These are phyloP conservation scores for Sordariomycetes sp. DNA, from an alignment of 2,329 filamentous ascomycete species.

Conservation along the genomic window DNA sequence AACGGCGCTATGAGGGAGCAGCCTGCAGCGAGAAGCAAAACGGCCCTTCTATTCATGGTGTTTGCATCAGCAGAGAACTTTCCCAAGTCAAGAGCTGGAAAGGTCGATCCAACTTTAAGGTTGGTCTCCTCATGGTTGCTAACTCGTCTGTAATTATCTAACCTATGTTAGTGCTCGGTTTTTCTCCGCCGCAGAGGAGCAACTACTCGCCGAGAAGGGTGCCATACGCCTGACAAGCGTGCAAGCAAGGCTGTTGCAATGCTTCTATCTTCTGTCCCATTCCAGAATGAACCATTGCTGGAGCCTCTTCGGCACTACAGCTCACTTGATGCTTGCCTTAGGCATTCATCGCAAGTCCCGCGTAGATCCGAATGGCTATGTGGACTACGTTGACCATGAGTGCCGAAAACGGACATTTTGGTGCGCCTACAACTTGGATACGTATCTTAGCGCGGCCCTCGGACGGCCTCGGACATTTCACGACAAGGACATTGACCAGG, in stretches of 20 bases:
- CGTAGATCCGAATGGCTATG: slow-evolving; percentile 2
- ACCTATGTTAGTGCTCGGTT: slow-evolving; percentile 18
- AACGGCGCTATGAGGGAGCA: not conserved
- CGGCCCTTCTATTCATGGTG: slow-evolving; percentile 13
- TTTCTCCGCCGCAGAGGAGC: slow-evolving; percentile 24
- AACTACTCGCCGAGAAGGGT: slow-evolving; percentile 25
- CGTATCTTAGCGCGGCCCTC: slow-evolving; percentile 51
- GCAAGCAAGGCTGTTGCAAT: slow-evolving; percentile 29
- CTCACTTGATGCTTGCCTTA: slow-evolving; percentile 25
- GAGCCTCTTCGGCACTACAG: slow-evolving; percentile 31
- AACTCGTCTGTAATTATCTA: too few species aligned
- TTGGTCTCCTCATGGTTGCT: too few species aligned
- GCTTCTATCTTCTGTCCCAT: slow-evolving; percentile 29
- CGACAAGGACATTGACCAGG: slow-evolving; percentile 55
- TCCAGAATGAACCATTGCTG: slow-evolving; percentile 36
- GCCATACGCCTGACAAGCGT: slow-evolving; percentile 25
- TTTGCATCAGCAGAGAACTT: not conserved
- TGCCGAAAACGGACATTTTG: slow-evolving; percentile 42
- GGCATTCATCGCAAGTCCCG: slow-evolving; percentile 22
- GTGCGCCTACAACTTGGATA: slow-evolving; percentile 54
- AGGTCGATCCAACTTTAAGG: not conserved
- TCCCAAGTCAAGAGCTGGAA: not conserved
- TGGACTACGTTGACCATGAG: slow-evolving; percentile 23
- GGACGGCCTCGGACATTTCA: slow-evolving; percentile 51
- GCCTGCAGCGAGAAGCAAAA: not conserved